Percentiles rank a stretch among this genome's conserved stretches.
These are phyloP conservation scores for Fusarium verrucosum DNA, from an alignment of 2,329 filamentous ascomycete species.

Conservation along the genomic window DNA sequence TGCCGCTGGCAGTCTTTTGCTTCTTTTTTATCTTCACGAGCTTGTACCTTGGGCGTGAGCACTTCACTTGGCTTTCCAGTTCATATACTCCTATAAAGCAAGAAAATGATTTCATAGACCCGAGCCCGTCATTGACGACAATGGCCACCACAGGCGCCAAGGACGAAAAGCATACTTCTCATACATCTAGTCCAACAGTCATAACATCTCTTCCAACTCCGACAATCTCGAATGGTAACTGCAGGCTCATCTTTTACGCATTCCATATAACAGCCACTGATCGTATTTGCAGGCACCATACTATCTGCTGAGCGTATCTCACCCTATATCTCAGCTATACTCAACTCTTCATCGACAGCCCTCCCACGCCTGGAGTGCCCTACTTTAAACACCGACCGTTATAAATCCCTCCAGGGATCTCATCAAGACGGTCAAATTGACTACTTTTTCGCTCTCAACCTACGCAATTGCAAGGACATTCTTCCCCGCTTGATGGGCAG, in stretches of 20 bases:
- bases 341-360: conserved; percentile 38
- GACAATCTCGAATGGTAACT: conserved; percentile 18
- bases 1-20: conserved; percentile 26
- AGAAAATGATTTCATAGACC: background rate
- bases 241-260: rapidly evolving
- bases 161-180: background rate
- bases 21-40: conserved; percentile 28
- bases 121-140: background rate
- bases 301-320: conserved; percentile 30
- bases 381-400: conserved; percentile 26
- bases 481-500: conserved; percentile 63
- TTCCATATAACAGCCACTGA: background rate
- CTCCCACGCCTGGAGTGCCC: conserved; percentile 47
- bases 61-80: conserved; percentile 13
- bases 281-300: conserved; percentile 45
- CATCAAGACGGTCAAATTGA: conserved; percentile 22
- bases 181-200: background rate
- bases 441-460: conserved; percentile 64
- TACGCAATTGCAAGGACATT: conserved; percentile 56
- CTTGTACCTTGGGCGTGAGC: conserved; percentile 31
- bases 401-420: conserved; percentile 31
- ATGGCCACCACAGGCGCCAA: background rate
- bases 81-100: conserved; percentile 8
- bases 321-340: conserved; percentile 44
- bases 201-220: background rate